phyloP scores from a whole-genome alignment of 176 grass and related monocot genomes.

The Carex myosuroides region DNA sequence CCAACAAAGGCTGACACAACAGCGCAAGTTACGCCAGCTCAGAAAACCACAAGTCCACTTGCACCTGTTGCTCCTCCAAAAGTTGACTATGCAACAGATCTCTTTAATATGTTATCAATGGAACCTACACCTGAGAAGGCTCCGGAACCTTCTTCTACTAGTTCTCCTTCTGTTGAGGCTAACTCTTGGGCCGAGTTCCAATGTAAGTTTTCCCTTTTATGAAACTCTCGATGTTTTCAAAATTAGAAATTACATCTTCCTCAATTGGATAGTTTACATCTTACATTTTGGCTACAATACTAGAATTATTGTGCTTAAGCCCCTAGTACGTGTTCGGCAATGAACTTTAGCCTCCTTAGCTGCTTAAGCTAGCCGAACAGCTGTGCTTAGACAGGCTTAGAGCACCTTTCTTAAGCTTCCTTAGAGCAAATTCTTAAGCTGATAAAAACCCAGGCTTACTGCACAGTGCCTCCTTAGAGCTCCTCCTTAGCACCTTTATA shows the following conservation, averaged over 20 bases:
- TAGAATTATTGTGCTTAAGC: background rate
- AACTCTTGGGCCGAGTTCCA: conserved; percentile 86
- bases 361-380: too few relatives aligned
- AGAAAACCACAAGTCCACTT: conserved; percentile 33
- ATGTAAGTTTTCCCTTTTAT: conserved; percentile 46
- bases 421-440: too few relatives aligned
- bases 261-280: background rate
- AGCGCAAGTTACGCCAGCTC: conserved; percentile 21
- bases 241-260: background rate
- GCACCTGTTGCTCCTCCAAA: conserved; percentile 60
- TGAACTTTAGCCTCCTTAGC: too few relatives aligned
- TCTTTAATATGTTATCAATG: conserved; percentile 86
- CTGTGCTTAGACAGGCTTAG: too few relatives aligned
- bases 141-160: conserved; percentile 35
- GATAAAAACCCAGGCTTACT: too few relatives aligned
- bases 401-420: too few relatives aligned
- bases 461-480: too few relatives aligned
- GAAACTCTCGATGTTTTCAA: background rate
- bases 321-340: too few relatives aligned
- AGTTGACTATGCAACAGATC: conserved; percentile 90
- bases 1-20: conserved; percentile 28
- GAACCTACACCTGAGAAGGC: conserved; percentile 58
- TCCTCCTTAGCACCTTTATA: too few relatives aligned
- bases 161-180: conserved; percentile 46
- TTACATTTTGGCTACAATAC: background rate